These are phyloP conservation scores for Phylloboletellus chloephorus DNA, from an alignment of 1,284 basidiomycete species.

Conservation along the genomic window DNA sequence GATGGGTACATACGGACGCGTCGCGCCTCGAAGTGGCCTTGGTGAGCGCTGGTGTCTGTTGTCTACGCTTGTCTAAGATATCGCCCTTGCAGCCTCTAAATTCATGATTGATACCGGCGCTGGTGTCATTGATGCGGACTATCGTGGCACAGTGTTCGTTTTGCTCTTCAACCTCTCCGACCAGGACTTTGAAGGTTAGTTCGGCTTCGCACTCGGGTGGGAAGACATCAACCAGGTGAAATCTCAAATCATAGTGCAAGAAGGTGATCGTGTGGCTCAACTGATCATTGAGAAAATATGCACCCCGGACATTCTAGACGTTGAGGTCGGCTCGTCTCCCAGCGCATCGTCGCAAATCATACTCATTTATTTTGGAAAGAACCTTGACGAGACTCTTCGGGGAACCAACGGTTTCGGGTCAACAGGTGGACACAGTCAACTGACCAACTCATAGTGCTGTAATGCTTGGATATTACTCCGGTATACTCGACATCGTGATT, in stretches of 20 bases:
- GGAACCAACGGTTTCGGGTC: constrained; percentile 93
- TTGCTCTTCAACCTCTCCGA: constrained; percentile 92
- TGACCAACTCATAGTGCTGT: constrained; percentile 29
- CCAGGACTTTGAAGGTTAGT: constrained; percentile 78
- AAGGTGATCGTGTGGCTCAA: constrained; percentile 93
- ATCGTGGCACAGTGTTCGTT: constrained; percentile 90
- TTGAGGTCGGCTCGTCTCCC: constrained; percentile 54
- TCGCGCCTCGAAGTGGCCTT: constrained; percentile 91
- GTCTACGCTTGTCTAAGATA: constrained; percentile 1
- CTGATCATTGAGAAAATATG: constrained; percentile 89
- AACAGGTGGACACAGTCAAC: constrained; percentile 72
- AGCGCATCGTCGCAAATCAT: not conserved
- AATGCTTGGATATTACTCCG: too few relatives aligned
- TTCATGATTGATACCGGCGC: constrained; percentile 97
- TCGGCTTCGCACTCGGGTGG: not conserved
- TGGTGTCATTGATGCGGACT: constrained; percentile 95
- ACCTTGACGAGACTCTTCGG: constrained; percentile 78
- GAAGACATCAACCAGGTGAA: not conserved
- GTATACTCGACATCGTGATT: too few relatives aligned
- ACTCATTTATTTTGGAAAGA: constrained; percentile 38
- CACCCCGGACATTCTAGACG: constrained; percentile 81
- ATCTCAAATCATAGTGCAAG: constrained; percentile 69
- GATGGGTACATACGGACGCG: constrained; percentile 88
- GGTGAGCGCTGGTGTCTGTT: constrained; percentile 49
- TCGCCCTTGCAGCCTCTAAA: constrained; percentile 67